Evolutionary conservation across 208 protist genomes (phyloP).

Genomic region (Wallacemonas collosoma): DNA sequence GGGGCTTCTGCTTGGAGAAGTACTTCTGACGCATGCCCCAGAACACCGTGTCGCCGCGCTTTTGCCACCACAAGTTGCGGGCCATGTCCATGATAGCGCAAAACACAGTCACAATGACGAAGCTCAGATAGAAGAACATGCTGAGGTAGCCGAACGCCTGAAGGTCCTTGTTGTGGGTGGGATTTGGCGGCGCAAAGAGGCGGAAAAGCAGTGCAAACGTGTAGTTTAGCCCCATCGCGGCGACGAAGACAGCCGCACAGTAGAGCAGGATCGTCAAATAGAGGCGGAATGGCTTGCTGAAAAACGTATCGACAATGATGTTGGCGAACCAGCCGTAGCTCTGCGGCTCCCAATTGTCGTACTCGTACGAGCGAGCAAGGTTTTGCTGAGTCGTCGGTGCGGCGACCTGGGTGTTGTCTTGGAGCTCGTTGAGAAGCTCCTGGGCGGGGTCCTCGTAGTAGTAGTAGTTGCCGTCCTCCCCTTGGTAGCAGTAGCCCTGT

Average conservation of each 20-base stretch:
- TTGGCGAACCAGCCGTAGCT: constrained; percentile 75
- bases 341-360: constrained; percentile 73
- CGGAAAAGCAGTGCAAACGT: constrained; percentile 76
- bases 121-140: constrained; percentile 84
- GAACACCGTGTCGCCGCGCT: constrained; percentile 61
- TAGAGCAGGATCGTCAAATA: constrained; percentile 85
- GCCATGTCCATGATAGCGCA: constrained; percentile 80
- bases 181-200: constrained; percentile 50
- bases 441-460: constrained; percentile 52
- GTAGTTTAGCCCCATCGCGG: constrained; percentile 61
- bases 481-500: constrained; percentile 80
- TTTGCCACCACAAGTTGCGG: constrained; percentile 58
- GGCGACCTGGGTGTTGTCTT: constrained; percentile 27
- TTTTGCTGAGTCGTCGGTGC: constrained; percentile 33
- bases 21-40: constrained; percentile 72
- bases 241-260: constrained; percentile 57
- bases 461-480: constrained; percentile 76
- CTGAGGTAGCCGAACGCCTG: constrained; percentile 66
- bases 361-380: constrained; percentile 65
- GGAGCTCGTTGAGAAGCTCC: constrained; percentile 23
- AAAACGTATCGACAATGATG: constrained; percentile 80
- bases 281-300: constrained; percentile 59
- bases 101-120: constrained; percentile 58
- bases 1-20: constrained; percentile 65
- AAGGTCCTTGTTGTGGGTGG: constrained; percentile 29